Conservation (phyloP, 805 yeast genomes). For the Myxozyma vanderwaltii region DNA sequence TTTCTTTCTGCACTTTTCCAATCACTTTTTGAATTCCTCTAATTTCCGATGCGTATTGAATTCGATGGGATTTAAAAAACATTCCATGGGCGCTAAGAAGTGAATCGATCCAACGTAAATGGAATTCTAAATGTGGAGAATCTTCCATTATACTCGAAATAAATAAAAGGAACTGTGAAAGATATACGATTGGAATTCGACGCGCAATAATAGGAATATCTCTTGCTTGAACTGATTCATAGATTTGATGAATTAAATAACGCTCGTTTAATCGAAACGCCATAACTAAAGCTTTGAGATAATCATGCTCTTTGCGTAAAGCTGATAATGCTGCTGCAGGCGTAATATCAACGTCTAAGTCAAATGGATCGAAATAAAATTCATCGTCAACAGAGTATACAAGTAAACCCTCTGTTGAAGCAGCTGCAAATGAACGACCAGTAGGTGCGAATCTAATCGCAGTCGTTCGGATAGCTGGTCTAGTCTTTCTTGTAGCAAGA, state of each 20-base stretch:
- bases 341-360: slow-evolving; percentile 88
- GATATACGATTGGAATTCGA: slow-evolving; percentile 77
- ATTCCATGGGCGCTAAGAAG: slow-evolving; percentile 75
- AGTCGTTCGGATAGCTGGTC: slow-evolving; percentile 83
- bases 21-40: slow-evolving; percentile 26
- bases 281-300: slow-evolving; percentile 82
- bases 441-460: slow-evolving; percentile 85
- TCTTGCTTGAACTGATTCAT: slow-evolving; percentile 68
- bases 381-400: slow-evolving; percentile 77
- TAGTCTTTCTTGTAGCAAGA: slow-evolving; percentile 67
- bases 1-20: slow-evolving; percentile 16
- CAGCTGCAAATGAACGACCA: slow-evolving; percentile 86
- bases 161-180: slow-evolving; percentile 65
- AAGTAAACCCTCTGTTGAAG: slow-evolving; percentile 90
- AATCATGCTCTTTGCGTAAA: slow-evolving; percentile 54
- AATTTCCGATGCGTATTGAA: slow-evolving; percentile 51
- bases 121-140: slow-evolving; percentile 82
- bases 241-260: slow-evolving; percentile 68
- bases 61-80: slow-evolving; percentile 63
- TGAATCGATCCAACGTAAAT: slow-evolving; percentile 75
- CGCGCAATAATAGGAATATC: slow-evolving; percentile 68
- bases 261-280: slow-evolving; percentile 87
- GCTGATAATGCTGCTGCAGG: slow-evolving; percentile 71
- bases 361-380: slow-evolving; percentile 87
- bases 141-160: slow-evolving; percentile 68